Base-by-base conservation (phyloP, 1,139 yeast species). In the Hyphopichia buzzinii region DNA sequence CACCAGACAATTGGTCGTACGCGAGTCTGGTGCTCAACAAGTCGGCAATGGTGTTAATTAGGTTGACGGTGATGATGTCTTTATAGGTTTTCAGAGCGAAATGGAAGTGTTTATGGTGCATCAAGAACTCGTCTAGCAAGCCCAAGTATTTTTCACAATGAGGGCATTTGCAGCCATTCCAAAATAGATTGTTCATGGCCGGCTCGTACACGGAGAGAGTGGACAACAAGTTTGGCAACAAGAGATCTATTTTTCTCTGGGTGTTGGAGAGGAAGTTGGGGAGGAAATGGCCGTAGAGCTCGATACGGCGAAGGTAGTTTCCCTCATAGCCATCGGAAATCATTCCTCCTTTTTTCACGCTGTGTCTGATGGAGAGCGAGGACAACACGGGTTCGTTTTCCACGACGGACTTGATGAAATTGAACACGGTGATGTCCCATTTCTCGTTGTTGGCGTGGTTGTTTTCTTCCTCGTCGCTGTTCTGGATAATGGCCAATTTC, bases 161-260 rank as follows among this genome's bases (percentile, higher is more conserved):
- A 0, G 46, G 42, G 52, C 94, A 84, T 37, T 71, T 72, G 54
- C 92, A 84, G 0, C 90, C 90, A 52, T 82, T 84, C 89, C 90
- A 84, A 29, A 84, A 55, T 36, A 84, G 45, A 42, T 81, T 83
- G 38, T 85, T 81, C 58, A 81, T 78, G 7, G 82, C 58, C 39
- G 80, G 81, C 45, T 84, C 92, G 54, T 83, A 84, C 41, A 86
- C 75, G 0, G 87, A 67, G 23, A 82, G 60, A 0, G 80, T 61
- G 39, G 78, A 77, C 39, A 84, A 54, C 34, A 81, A 64, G 7
- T 79, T 76, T 2, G 89, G 88, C 1, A 80, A 66, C 2, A 72
- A 58, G 7, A 84, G 50, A 1, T 62, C 63, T 34, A 72, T 58
- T 29, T 74, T 58, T 7, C 63, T 58, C 4, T 46, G 47, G 21